These are phyloP conservation scores for Poronia punctata DNA, from an alignment of 495 filamentous ascomycete species.

Conservation along the genomic window DNA sequence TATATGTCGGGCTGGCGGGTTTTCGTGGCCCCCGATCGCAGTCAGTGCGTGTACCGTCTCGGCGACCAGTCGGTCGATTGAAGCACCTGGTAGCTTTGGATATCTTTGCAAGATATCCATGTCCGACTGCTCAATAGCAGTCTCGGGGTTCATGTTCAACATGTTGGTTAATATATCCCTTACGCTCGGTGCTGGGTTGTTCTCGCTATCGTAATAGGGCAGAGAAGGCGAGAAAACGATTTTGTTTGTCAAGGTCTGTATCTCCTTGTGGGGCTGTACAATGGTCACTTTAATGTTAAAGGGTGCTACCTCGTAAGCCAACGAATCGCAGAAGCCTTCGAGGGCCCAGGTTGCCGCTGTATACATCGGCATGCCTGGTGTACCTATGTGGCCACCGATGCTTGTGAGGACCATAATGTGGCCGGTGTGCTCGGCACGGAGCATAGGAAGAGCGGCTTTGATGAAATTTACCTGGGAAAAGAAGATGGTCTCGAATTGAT, in stretches of 20 bases:
- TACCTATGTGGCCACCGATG: constrained; percentile 87
- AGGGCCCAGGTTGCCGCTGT: constrained; percentile 91
- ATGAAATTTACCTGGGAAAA: constrained; percentile 95
- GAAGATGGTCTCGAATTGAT: constrained; percentile 91
- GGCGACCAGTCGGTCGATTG: constrained; percentile 62
- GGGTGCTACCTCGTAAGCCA: constrained; percentile 94
- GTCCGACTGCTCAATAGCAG: constrained; percentile 35
- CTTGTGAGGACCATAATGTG: constrained; percentile 88
- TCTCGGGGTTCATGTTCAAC: constrained; percentile 50
- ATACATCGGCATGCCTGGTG: constrained; percentile 84
- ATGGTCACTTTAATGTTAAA: constrained; percentile 97
- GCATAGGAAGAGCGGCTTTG: constrained; percentile 74
- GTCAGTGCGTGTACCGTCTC: constrained; percentile 91
- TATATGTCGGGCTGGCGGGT: constrained; percentile 89
- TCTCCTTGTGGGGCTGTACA: constrained; percentile 80
- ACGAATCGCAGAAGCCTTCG: constrained; percentile 94
- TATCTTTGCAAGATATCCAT: constrained; percentile 62
- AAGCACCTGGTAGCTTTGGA: constrained; percentile 56
- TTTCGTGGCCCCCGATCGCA: constrained; percentile 89
- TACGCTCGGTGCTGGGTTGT: constrained; percentile 71
- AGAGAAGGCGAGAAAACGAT: constrained; percentile 74
- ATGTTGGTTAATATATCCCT: constrained; percentile 74
- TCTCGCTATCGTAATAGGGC: constrained; percentile 62
- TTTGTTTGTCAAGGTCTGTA: constrained; percentile 74
- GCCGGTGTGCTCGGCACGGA: constrained; percentile 70